Evolutionary conservation across 495 filamentous ascomycete species (phyloP).

Genomic region (Penicillium argentinense): DNA sequence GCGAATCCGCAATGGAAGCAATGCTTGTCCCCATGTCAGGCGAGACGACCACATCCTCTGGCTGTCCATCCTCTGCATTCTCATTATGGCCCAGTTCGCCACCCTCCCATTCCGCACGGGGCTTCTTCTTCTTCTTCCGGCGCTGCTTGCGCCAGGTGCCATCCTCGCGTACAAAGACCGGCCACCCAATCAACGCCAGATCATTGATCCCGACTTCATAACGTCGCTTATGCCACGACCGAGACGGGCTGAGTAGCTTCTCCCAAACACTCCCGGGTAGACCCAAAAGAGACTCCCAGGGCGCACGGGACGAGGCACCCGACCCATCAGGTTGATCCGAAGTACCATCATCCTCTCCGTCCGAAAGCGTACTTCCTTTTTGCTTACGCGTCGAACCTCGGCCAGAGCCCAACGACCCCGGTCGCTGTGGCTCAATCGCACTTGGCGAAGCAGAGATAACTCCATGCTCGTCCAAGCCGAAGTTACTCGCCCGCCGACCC

Average conservation of each 20-base stretch:
- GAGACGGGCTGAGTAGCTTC: constrained; percentile 76
- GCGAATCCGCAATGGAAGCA: constrained; percentile 30
- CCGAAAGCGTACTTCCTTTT: constrained; percentile 34
- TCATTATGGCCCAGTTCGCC: constrained; percentile 44
- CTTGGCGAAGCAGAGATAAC: constrained; percentile 27
- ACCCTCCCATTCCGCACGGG: constrained; percentile 38
- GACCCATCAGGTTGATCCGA: constrained; percentile 53
- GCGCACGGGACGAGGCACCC: constrained; percentile 45
- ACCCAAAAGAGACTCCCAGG: constrained; percentile 78
- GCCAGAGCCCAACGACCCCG: constrained; percentile 44
- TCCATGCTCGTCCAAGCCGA: constrained; percentile 38
- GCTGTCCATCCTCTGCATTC: constrained; percentile 38
- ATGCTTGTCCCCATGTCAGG: constrained; percentile 27
- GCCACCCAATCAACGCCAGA: constrained; percentile 80
- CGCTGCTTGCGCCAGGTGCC: constrained; percentile 80
- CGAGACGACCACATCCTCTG: constrained; percentile 32
- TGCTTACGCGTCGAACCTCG: constrained; percentile 40
- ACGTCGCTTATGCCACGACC: constrained; percentile 78
- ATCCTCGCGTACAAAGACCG: constrained; percentile 82
- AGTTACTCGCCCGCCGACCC: constrained; percentile 38
- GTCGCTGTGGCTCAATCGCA: constrained; percentile 34
- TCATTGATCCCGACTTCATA: constrained; percentile 88
- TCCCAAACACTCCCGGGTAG: constrained; percentile 76
- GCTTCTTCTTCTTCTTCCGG: constrained; percentile 58
- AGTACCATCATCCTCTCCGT: constrained; percentile 45